Conservation (phyloP, 164 flowering plant genomes). For the Tetracentron sinense region DNA sequence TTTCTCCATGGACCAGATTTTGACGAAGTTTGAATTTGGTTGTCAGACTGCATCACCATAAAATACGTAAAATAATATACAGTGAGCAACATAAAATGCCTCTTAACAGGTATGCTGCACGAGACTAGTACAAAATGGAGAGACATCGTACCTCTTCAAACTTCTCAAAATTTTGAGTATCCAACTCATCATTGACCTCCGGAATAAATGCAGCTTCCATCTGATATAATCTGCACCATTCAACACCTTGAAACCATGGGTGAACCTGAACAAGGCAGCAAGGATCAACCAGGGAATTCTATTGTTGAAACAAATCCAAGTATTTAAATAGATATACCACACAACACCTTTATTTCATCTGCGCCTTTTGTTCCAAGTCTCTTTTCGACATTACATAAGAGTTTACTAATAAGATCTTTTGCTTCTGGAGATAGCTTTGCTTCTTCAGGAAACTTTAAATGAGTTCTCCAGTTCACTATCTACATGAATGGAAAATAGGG, state of each 20-base stretch:
- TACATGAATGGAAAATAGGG: conserved; percentile 16
- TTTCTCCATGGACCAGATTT: conserved; percentile 88
- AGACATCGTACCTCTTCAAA: conserved; percentile 75
- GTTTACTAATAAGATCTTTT: conserved; percentile 83
- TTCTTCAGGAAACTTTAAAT: conserved; percentile 71
- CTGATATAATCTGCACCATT: conserved; percentile 82
- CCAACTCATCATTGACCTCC: conserved; percentile 89
- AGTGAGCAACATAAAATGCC: conserved; percentile 8
- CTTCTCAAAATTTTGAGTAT: conserved; percentile 96
- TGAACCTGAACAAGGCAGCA: conserved; percentile 67
- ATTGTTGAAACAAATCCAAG: conserved; percentile 8
- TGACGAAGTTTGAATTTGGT: conserved; percentile 38
- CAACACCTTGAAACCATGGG: conserved; percentile 79
- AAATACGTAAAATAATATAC: neutral
- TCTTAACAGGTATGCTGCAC: neutral
- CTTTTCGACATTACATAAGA: conserved; percentile 84
- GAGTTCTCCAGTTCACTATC: conserved; percentile 72
- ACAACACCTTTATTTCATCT: conserved; percentile 83
- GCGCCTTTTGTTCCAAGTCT: conserved; percentile 95
- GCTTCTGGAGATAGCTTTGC: conserved; percentile 82
- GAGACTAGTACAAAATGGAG: conserved; percentile 8
- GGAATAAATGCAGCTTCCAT: conserved; percentile 97
- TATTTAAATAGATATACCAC: conserved; percentile 34
- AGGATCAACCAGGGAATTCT: conserved; percentile 15
- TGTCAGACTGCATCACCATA: conserved; percentile 56